phyloP scores from a whole-genome alignment of 1,284 basidiomycete species.

The Spongiforma sp. region DNA sequence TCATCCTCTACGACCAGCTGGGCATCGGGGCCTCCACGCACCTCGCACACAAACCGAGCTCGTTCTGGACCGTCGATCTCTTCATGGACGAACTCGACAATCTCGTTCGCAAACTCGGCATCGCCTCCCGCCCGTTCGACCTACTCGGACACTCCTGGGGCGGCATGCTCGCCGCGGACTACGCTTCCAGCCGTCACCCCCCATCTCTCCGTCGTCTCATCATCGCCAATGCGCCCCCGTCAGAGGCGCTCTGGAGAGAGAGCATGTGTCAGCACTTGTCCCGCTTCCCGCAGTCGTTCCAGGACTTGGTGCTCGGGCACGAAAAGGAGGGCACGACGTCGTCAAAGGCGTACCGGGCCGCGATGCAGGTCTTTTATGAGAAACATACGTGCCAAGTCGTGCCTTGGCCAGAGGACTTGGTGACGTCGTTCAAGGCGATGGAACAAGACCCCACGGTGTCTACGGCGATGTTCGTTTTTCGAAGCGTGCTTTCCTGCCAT shows the following conservation, averaged over 20 bases:
- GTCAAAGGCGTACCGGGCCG: conserved; percentile 29
- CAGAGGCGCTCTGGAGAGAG: conserved; percentile 27
- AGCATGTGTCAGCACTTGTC: conserved; percentile 15
- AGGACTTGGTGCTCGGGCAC: conserved; percentile 25
- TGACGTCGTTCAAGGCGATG: conserved; percentile 25
- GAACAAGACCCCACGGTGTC: conserved; percentile 32
- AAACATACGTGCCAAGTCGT: conserved; percentile 28
- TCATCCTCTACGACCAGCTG: conserved; percentile 39
- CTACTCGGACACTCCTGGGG: conserved; percentile 39
- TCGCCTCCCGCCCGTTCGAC: conserved; percentile 22
- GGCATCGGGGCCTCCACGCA: conserved; percentile 31
- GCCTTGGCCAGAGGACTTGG: conserved; percentile 29
- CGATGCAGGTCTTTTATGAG: conserved; percentile 23
- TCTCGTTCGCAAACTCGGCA: conserved; percentile 21
- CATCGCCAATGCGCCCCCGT: conserved; percentile 29
- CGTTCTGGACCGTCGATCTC: conserved; percentile 33
- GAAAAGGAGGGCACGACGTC: conserved; percentile 33
- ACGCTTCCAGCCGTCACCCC: conserved; percentile 20
- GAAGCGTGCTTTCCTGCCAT: background rate
- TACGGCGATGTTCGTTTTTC: conserved; percentile 33
- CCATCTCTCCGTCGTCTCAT: conserved; percentile 32
- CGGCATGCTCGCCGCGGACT: conserved; percentile 30
- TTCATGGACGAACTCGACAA: conserved; percentile 37
- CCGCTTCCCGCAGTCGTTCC: conserved; percentile 27
- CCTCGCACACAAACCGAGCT: conserved; percentile 23